Conservation (phyloP, 371 early-diverging fungal genomes). For the Rhizopus sp. region DNA sequence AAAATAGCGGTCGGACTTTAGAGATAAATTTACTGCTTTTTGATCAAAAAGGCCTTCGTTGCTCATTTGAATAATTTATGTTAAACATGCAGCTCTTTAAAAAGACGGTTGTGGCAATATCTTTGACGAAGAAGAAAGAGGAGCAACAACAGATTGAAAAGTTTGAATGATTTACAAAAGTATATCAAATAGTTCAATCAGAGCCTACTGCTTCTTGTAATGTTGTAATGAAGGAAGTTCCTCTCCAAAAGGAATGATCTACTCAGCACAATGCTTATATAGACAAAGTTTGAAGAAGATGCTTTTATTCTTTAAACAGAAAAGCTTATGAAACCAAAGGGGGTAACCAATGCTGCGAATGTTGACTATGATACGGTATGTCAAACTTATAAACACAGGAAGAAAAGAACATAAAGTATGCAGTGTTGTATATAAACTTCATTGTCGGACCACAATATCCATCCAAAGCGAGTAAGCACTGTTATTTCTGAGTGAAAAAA, state of each 20-base stretch:
- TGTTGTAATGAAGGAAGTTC: constrained; percentile 29
- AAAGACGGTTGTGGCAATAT: too few relatives aligned
- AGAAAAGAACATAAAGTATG: constrained; percentile 3
- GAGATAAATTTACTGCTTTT: too few relatives aligned
- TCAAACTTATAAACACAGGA: constrained; percentile 6
- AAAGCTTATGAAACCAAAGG: constrained; percentile 11
- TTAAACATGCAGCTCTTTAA: too few relatives aligned
- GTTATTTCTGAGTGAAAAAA: too few relatives aligned
- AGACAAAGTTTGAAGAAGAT: constrained; percentile 6
- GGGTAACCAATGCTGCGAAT: constrained; percentile 14
- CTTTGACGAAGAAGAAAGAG: too few relatives aligned
- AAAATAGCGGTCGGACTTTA: too few relatives aligned
- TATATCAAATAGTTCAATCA: not conserved
- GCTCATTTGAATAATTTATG: too few relatives aligned
- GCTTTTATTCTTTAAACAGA: not conserved
- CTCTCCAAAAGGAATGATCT: constrained; percentile 43
- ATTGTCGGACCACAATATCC: too few relatives aligned
- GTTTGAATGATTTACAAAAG: not conserved
- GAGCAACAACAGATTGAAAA: not conserved
- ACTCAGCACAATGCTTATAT: constrained; percentile 22
- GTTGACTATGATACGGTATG: constrained; percentile 16
- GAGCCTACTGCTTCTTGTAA: not conserved
- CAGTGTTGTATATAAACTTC: too few relatives aligned
- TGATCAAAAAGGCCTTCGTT: too few relatives aligned
- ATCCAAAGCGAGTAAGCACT: too few relatives aligned